phyloP scores from a whole-genome alignment of 495 filamentous ascomycete species.

The Penicillium egyptiacum region DNA sequence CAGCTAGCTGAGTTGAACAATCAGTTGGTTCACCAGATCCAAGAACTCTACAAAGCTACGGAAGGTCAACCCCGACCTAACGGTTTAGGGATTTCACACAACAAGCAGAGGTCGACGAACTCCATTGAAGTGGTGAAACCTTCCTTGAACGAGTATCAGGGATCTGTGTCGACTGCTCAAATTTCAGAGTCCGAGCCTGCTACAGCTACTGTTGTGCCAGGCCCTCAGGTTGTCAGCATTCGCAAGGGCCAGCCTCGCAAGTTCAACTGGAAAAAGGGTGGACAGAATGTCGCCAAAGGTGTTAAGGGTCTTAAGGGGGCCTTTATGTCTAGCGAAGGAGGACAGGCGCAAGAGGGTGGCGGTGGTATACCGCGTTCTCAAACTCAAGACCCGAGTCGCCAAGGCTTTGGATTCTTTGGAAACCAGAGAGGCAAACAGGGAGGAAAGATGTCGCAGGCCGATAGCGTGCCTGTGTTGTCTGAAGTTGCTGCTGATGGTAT shows the following conservation, averaged over 20 bases:
- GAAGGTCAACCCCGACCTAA: slow-evolving; percentile 59
- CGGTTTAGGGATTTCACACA: slow-evolving; percentile 79
- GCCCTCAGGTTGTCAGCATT: slow-evolving; percentile 89
- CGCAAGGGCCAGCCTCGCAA: slow-evolving; percentile 89
- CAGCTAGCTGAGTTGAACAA: slow-evolving; percentile 94
- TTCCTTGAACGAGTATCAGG: slow-evolving; percentile 48
- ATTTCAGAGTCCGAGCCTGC: slow-evolving; percentile 64
- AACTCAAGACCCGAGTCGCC: slow-evolving; percentile 56
- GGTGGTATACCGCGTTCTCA: slow-evolving; percentile 49
- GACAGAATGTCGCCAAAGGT: slow-evolving; percentile 88
- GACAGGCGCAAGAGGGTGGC: slow-evolving; percentile 30
- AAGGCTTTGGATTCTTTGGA: slow-evolving; percentile 75
- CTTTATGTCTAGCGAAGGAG: slow-evolving; percentile 55
- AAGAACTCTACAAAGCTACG: slow-evolving; percentile 83
- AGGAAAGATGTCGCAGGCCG: slow-evolving; percentile 52
- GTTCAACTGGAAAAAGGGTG: slow-evolving; percentile 98
- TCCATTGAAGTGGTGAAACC: slow-evolving; percentile 59
- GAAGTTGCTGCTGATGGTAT: slow-evolving; percentile 55
- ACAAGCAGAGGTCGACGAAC: slow-evolving; percentile 69
- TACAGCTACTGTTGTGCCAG: slow-evolving; percentile 66
- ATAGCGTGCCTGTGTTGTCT: slow-evolving; percentile 53
- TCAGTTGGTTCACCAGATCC: slow-evolving; percentile 89
- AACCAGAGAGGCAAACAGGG: slow-evolving; percentile 52
- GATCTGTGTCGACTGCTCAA: slow-evolving; percentile 56
- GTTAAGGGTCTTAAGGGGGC: slow-evolving; percentile 92